These are phyloP conservation scores for Penicillium sp. DNA, from an alignment of 2,329 filamentous ascomycete genomes.

Conservation along the genomic window DNA sequence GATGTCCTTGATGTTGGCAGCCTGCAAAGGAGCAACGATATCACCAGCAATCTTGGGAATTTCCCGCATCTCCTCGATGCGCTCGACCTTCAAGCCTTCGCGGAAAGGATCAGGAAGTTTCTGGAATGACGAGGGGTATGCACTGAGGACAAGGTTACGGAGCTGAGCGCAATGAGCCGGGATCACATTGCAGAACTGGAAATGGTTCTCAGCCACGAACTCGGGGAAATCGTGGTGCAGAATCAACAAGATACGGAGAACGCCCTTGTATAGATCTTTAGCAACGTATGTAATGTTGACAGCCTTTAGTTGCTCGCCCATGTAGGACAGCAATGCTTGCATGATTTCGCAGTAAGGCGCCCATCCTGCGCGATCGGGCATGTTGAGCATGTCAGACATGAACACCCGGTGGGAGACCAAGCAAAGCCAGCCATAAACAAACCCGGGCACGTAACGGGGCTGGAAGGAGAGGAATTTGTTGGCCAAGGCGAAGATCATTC, in stretches of 20 bases:
- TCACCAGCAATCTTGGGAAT: constrained; percentile 65
- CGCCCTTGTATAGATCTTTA: constrained; percentile 80
- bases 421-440: constrained; percentile 79
- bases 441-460: constrained; percentile 74
- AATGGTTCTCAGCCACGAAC: constrained; percentile 84
- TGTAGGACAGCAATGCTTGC: constrained; percentile 67
- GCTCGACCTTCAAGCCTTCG: constrained; percentile 71
- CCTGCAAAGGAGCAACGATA: constrained; percentile 47
- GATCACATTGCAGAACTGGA: constrained; percentile 75
- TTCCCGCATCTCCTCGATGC: constrained; percentile 69
- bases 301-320: constrained; percentile 76
- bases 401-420: constrained; percentile 83
- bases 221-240: constrained; percentile 94
- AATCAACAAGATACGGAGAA: constrained; percentile 76
- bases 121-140: constrained; percentile 66
- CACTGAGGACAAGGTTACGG: constrained; percentile 81
- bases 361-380: constrained; percentile 71
- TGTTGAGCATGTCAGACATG: constrained; percentile 70
- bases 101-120: constrained; percentile 74
- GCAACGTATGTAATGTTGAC: constrained; percentile 65
- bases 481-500: constrained; percentile 70
- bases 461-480: constrained; percentile 69
- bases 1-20: constrained; percentile 52
- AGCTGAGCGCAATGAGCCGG: constrained; percentile 82
- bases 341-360: constrained; percentile 69